Conservation (phyloP, 257 asterid genomes). For the Buddleja alternifolia region DNA sequence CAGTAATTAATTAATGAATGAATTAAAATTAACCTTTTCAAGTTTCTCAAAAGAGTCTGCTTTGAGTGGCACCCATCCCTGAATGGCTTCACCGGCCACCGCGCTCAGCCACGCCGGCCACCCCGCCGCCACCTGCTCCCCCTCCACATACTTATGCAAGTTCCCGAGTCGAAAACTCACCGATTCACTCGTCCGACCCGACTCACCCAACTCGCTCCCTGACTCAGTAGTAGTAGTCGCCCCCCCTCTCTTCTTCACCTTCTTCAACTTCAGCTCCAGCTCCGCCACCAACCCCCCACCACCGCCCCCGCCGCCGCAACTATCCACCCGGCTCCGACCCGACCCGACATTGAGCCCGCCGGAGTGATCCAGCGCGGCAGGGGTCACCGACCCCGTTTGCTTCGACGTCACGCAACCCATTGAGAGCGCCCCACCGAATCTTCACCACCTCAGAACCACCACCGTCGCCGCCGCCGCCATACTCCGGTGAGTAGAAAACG, state of each 20-base stretch:
- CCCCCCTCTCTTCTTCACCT: slow-evolving; percentile 74
- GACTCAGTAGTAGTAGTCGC: slow-evolving; percentile 55
- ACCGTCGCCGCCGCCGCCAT: slow-evolving; percentile 27
- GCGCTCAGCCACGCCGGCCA: slow-evolving; percentile 98
- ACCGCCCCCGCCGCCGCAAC: slow-evolving; percentile 49
- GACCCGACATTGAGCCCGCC: slow-evolving; percentile 66
- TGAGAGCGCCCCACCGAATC: slow-evolving; percentile 23
- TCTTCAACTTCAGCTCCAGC: slow-evolving; percentile 84
- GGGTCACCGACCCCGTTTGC: slow-evolving; percentile 80
- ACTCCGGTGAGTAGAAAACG: slow-evolving; percentile 20
- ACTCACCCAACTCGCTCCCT: slow-evolving; percentile 85
- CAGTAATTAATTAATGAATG: too few species aligned
- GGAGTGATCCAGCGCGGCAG: slow-evolving; percentile 81
- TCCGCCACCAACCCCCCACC: slow-evolving; percentile 58
- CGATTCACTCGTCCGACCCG: slow-evolving; percentile 79
- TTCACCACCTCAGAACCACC: slow-evolving; percentile 42
- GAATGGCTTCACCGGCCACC: slow-evolving; percentile 95
- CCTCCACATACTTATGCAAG: slow-evolving; percentile 73
- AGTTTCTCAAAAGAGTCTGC: slow-evolving; percentile 87
- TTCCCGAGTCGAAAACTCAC: slow-evolving; percentile 92
- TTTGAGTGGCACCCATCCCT: slow-evolving; percentile 88
- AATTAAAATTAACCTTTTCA: slow-evolving; percentile 66
- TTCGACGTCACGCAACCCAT: slow-evolving; percentile 97
- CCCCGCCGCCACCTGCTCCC: slow-evolving; percentile 95
- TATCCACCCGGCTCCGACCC: slow-evolving; percentile 76